Conservation (phyloP, 345 rosid genomes). For the Acer saccharum region DNA sequence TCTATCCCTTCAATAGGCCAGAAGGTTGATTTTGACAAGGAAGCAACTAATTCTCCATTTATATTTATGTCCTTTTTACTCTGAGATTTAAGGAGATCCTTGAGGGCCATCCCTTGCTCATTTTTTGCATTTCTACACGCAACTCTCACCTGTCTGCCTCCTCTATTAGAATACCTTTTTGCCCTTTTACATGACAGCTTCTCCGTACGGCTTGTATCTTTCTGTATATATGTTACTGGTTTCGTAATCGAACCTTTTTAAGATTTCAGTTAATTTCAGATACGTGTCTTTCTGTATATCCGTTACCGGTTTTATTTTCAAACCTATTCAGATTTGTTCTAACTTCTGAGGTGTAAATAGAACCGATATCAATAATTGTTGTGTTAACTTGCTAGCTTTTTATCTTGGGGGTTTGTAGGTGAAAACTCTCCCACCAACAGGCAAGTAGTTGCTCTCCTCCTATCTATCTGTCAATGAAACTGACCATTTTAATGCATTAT, state of each 20-base stretch:
- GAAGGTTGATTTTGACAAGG: constrained; percentile 22
- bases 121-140: constrained; percentile 20
- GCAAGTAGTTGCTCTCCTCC: not conserved
- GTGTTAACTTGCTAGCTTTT: too few relatives aligned
- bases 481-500: too few relatives aligned
- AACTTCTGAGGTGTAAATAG: too few relatives aligned
- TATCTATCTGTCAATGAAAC: constrained; percentile 16
- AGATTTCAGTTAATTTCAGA: not conserved
- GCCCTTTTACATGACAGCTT: not conserved
- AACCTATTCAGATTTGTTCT: too few relatives aligned
- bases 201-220: not conserved
- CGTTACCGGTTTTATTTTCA: too few relatives aligned
- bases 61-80: not conserved
- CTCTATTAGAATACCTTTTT: not conserved
- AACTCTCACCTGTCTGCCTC: constrained; percentile 13
- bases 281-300: too few relatives aligned
- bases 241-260: too few relatives aligned
- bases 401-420: not conserved
- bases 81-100: not conserved
- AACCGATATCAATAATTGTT: too few relatives aligned
- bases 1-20: constrained; percentile 8
- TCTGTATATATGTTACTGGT: not conserved
- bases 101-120: not conserved
- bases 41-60: not conserved
- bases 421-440: not conserved